Evolutionary conservation across 805 yeast genomes (phyloP), one percentile per base, ranked within the genome.

Genomic region (Ogataea nonfermentans): DNA sequence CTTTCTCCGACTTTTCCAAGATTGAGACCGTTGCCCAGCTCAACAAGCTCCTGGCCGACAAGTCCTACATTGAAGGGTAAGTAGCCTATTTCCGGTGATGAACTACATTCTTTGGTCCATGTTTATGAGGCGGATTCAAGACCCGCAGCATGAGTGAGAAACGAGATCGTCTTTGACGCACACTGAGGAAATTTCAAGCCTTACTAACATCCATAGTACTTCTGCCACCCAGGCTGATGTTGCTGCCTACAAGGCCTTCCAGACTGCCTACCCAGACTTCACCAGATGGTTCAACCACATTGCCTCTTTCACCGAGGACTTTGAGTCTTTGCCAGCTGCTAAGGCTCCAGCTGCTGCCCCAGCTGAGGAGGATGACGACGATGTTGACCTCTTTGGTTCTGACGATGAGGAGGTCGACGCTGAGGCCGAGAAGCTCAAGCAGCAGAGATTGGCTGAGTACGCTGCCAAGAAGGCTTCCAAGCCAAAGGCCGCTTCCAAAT

Each of bases 221-320:
- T 68, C 88, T 61, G 95, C 96, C 55, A 74, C 97, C 61, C 96
- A 88, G 75, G 96, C 96, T 66, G 98, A 91, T 67, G 98, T 85
- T 52, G 68, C 90, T 59, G 88, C 79, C 62, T 91, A 81, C 91
- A 80, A 87, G 78, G 89, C 96, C 72, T 91, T 81, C 84, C 89
- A 89, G 77, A 65, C 76, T 62, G 71, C 83, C 71, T 91, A 72
- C 86, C 96, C 97, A 70, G 82, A 85, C 71, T 89, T 89, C 66
- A 73, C 96, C 66, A 90, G 98, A 80, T 93, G 97, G 97, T 88
- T 84, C 80, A 87, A 87, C 84, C 97, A 91, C 85, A 84, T 91
- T 66, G 93, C 95, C 68, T 81, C 96, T 48, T 85, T 80, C 80
- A 75, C 89, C 56, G 88, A 78, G 61, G 95, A 88, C 70, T 88